Evolutionary conservation across 2,329 filamentous ascomycete species (phyloP), one percentile per base, ranked within the genome.

Genomic region (Fusarium sp.): DNA sequence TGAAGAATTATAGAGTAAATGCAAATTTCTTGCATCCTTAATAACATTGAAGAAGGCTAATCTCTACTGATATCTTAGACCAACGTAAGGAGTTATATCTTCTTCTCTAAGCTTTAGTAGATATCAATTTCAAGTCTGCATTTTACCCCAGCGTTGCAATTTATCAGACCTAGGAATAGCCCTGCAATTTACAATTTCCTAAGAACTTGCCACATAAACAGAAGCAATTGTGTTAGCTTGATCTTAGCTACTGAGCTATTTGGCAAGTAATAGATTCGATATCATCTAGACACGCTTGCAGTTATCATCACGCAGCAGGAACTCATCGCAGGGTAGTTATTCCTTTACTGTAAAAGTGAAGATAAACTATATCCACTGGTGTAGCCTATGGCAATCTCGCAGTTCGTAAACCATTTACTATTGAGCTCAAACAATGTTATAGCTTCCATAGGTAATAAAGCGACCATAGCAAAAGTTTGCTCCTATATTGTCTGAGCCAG

Each of bases 1-100:
- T 28, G 5, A 26, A 3, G 1, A 12, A 2, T 9, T 20, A 13
- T 7, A 14, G 10, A 20, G 6, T 47, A 12, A 5, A 47, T 7
- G 10, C n/a, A 6, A 18, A 24, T 45, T 26, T 17, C 6, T 17
- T 26, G 1, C 7, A 22, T 9, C 38, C 3, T 14, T 14, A 13
- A 9, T 8, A 22, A 6, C 13, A 14, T 41, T 22, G 14, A 12
- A 14, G 33, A 33, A 33, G 33, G 6, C 33, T 33, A 5, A 33
- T 33, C 14, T 33, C 12, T 33, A 33, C 33, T 2, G 12, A 33
- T 33, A 33, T 33, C 12, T 14, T 2, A 33, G 33, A 33, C 13
- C 33, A 33, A 33, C 12, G 6, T 33, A 33, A 33, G 33, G 2
- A 7, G 5, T 33, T 5, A 2, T 33, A 33, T 33, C 12, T 14